These are phyloP conservation scores for Exophiala oligosperma DNA, from an alignment of 2,329 filamentous ascomycete species.

Conservation along the genomic window DNA sequence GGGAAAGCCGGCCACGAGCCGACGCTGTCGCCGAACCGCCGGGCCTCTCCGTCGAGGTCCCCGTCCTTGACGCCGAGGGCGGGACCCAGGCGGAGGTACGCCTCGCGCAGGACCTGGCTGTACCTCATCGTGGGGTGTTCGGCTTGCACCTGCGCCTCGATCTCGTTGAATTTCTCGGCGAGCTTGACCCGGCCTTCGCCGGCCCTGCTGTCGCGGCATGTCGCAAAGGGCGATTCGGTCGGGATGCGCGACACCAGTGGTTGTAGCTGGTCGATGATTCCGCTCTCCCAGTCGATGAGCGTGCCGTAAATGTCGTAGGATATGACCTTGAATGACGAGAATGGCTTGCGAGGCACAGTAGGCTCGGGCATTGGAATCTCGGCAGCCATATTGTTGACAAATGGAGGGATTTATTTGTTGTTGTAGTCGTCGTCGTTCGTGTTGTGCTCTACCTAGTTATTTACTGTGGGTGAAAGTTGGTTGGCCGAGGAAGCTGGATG, in stretches of 20 bases:
- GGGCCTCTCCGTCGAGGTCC: slow-evolving; percentile 36
- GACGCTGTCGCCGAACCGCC: slow-evolving; percentile 50
- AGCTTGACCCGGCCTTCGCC: slow-evolving; percentile 1
- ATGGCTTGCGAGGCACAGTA: slow-evolving; percentile 18
- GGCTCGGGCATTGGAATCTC: slow-evolving; percentile 20
- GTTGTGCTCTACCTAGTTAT: neutral
- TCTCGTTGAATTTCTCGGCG: slow-evolving; percentile 33
- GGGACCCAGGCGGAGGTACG: slow-evolving; percentile 8
- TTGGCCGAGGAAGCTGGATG: too few relatives aligned
- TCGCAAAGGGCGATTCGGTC: slow-evolving; percentile 1
- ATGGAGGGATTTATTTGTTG: neutral
- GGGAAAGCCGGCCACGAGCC: slow-evolving; percentile 57
- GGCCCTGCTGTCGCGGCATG: slow-evolving; percentile 11
- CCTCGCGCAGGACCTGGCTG: slow-evolving; percentile 52
- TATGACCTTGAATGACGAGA: slow-evolving; percentile 45
- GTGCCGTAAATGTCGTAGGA: slow-evolving; percentile 82
- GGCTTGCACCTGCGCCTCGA: slow-evolving; percentile 52
- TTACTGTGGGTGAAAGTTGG: neutral
- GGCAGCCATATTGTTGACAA: slow-evolving; percentile 6
- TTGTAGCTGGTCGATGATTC: slow-evolving; percentile 57
- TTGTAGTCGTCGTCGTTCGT: neutral
- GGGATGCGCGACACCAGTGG: slow-evolving; percentile 21
- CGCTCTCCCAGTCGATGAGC: slow-evolving; percentile 75
- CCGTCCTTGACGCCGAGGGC: slow-evolving; percentile 9
- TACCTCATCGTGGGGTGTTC: slow-evolving; percentile 61